Evolutionary conservation across 2,329 filamentous ascomycete genomes (phyloP), one percentile per base, ranked within the genome.

Genomic region (Apiospora sp.): DNA sequence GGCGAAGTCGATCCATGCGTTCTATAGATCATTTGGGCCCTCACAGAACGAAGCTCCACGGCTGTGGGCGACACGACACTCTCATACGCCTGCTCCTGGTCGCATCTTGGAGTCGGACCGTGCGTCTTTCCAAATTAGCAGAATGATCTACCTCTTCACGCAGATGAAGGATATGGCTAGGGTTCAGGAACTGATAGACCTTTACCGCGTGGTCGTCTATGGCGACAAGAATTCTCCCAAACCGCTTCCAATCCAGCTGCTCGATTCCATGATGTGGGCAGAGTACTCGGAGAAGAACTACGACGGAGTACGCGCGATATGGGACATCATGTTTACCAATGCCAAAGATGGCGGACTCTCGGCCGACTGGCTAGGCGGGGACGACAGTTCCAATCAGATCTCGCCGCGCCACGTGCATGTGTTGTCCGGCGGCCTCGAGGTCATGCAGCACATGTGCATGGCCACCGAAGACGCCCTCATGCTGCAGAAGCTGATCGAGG

Each of bases 181-280:
- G 7, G 88, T 89, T 22, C 82, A 87, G 74, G 83, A 89, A 71
- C 82, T 94, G 7, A 86, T 92, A 75, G 83, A 87, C 43, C 79
- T 88, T 68, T 93, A 90, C 76, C 81, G 82, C 43, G 80, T 81
- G 67, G 77, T 84, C 27, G 82, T 86, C 41, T 82, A 79, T 41
- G 76, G 83, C 0, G 74, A 82, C 24, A 77, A 79, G 46, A 75
- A 81, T 61, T 73, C 74, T 64, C 72, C 78, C 19, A 79, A 83
- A 13, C 74, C 81, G 0, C 82, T 88, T 22, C 89, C 91, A 0
- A 81, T 90, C 3, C 80, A 84, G 22, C 82, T 95, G 71, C 82
- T 93, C 30, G 86, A 87, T 69, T 87, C 91, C 12, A 82, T 96
- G 72, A 95, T 98, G 92, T 84, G 87, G 30, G 87, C 90, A 0